These are phyloP conservation scores for Hemileccinum impolitum DNA, from an alignment of 768 basidiomycete species.

Conservation along the genomic window DNA sequence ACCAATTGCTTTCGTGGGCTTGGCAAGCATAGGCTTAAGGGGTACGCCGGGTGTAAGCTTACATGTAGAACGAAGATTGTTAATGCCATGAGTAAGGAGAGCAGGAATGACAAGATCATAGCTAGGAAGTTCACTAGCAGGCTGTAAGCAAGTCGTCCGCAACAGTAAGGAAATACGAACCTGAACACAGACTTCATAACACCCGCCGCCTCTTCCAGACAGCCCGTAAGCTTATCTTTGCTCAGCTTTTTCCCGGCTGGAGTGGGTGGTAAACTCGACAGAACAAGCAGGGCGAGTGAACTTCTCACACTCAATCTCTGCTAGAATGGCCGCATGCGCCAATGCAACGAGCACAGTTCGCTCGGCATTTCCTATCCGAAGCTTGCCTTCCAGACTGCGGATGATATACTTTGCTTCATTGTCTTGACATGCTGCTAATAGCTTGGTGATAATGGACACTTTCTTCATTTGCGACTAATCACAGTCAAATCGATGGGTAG, in stretches of 20 bases:
- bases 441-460: constrained; percentile 89
- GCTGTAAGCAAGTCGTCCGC: constrained; percentile 3
- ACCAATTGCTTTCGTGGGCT: constrained; percentile 97
- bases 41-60: constrained; percentile 95
- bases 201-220: constrained; percentile 73
- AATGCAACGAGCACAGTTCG: constrained; percentile 93
- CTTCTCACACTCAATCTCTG: constrained; percentile 63
- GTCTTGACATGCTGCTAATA: constrained; percentile 89
- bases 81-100: constrained; percentile 74
- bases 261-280: not conserved
- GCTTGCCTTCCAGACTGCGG: constrained; percentile 92
- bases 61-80: constrained; percentile 66
- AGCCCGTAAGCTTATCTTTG: constrained; percentile 64
- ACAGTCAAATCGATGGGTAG: not conserved
- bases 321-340: constrained; percentile 84
- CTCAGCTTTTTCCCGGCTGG: constrained; percentile 72
- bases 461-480: constrained; percentile 90
- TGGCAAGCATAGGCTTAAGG: constrained; percentile 97
- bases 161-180: constrained; percentile 37
- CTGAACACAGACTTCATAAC: constrained; percentile 91
- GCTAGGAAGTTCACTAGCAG: constrained; percentile 77
- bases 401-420: constrained; percentile 96
- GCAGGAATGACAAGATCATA: constrained; percentile 94
- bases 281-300: not conserved
- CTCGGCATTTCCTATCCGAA: constrained; percentile 96